Percentiles rank a stretch among this genome's conserved stretches.
These are phyloP conservation scores for Barnettozyma sp. DNA, from an alignment of 805 yeast species.

Conservation along the genomic window DNA sequence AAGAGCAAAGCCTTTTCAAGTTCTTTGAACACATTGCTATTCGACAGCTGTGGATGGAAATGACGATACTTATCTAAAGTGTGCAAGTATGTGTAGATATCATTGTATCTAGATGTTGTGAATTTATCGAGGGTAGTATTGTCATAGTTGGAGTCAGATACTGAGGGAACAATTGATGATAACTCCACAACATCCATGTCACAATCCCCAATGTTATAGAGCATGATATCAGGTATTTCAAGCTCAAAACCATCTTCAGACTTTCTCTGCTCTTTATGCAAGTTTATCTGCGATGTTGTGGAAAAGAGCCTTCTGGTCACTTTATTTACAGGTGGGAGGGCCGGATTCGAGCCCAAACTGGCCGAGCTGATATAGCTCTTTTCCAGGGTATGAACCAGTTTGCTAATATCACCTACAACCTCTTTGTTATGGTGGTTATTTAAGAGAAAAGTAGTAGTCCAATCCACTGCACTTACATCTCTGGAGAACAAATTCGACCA, in stretches of 20 bases:
- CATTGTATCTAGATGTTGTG: constrained; percentile 4
- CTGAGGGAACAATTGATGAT: constrained; percentile 1
- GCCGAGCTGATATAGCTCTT: too few relatives aligned
- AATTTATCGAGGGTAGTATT: background rate
- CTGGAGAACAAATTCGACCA: too few relatives aligned
- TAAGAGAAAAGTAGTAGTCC: constrained; percentile 1
- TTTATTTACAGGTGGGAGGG: too few relatives aligned
- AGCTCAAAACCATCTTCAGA: too few relatives aligned
- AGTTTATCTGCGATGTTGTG: too few relatives aligned
- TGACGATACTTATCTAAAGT: constrained; percentile 1
- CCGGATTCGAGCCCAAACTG: too few relatives aligned
- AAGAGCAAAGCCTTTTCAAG: background rate
- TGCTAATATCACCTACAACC: too few relatives aligned
- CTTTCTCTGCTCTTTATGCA: too few relatives aligned
- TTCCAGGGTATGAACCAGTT: too few relatives aligned
- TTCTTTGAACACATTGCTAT: background rate
- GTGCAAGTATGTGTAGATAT: background rate
- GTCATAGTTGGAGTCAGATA: background rate
- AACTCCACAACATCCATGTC: too few relatives aligned
- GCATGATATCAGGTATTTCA: background rate
- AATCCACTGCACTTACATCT: too few relatives aligned
- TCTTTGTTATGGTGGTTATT: constrained; percentile 1
- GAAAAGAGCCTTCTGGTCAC: too few relatives aligned
- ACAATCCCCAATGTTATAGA: background rate
- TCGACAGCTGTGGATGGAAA: constrained; percentile 1